Evolutionary conservation across 2,329 filamentous ascomycete genomes (phyloP).

Genomic region (Drechslerella coelobrocha): DNA sequence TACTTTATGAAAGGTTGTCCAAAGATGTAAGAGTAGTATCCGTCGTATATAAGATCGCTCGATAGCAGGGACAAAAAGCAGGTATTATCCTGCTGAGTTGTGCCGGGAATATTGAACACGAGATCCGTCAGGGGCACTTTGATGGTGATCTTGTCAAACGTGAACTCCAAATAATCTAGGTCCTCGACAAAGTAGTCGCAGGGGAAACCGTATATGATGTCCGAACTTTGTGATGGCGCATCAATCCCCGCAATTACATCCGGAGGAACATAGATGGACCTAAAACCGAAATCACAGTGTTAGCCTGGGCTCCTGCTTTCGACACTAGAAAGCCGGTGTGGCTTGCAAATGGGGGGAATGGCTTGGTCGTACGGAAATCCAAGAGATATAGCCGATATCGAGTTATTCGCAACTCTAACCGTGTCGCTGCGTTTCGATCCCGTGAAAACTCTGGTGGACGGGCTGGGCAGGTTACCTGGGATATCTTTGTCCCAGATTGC

Average conservation of each 20-base stretch:
- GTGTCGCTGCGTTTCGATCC: neutral
- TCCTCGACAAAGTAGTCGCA: neutral
- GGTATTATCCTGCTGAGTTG: neutral
- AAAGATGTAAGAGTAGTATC: constrained; percentile 4
- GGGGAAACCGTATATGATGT: neutral
- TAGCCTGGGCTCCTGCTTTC: no score
- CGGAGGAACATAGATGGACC: neutral
- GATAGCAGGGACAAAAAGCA: neutral
- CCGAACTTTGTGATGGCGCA: neutral
- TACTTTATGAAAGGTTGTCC: constrained; percentile 12
- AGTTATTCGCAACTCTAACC: neutral
- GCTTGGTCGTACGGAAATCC: no score
- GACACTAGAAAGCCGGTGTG: no score
- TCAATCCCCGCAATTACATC: neutral
- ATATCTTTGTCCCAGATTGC: neutral
- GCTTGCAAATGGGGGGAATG: no score
- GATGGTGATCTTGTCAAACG: neutral
- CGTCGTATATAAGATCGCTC: neutral
- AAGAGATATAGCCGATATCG: neutral
- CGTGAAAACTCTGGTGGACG: neutral
- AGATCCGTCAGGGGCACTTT: constrained; percentile 9
- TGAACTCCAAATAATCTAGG: neutral
- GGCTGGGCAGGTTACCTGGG: neutral
- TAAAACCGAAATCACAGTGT: neutral
- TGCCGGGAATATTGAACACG: neutral